Evolutionary conservation across 2,329 filamentous ascomycete genomes (phyloP), one percentile per base, ranked within the genome.

Genomic region (Trichoderma asperellum): DNA sequence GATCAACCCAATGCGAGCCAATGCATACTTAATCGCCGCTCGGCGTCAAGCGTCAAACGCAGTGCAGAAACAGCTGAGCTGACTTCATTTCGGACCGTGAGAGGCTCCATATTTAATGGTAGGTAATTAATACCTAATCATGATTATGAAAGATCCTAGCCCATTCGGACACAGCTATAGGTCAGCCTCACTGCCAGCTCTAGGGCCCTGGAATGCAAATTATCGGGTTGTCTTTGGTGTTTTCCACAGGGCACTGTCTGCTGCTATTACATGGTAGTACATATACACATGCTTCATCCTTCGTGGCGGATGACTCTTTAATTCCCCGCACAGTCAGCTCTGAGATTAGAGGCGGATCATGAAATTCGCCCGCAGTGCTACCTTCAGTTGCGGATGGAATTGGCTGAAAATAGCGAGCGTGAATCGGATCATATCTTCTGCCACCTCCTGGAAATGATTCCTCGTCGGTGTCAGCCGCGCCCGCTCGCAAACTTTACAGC

Each of bases 11-110:
- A 43, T 29, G 34, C 59, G 11, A 43, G 40, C 40, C 18, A 43
- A n/a, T n/a, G 4, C 16, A 18, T 40, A 14, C 40, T 12, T 12
- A 24, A 49, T 2, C n/a, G 47, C n/a, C 47, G 47, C 43, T 49
- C 49, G 29, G n/a, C n/a, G 43, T 35, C 21, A 37, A 24, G 7
- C 34, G 14, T 53, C 60, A 63, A 53, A 16, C 21, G 34, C 32
- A 29, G 34, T 14, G 47, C 18, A 60, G 12, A 43, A 43, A 10
- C 18, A 43, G 34, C 60, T 63, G 24, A 53, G 49, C 49, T 53
- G 53, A 37, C 52, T 55, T 62, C 59, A 62, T 62, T 62, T 49
- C 59, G 59, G 59, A 62, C 24, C 43, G 32, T 16, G 29, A 62
- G 14, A 21, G 29, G 59, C 24, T 65, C 62, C 62, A 56, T 57